Conservation (phyloP, 352 stramenopile species). For the Phytophthora parvispora region DNA sequence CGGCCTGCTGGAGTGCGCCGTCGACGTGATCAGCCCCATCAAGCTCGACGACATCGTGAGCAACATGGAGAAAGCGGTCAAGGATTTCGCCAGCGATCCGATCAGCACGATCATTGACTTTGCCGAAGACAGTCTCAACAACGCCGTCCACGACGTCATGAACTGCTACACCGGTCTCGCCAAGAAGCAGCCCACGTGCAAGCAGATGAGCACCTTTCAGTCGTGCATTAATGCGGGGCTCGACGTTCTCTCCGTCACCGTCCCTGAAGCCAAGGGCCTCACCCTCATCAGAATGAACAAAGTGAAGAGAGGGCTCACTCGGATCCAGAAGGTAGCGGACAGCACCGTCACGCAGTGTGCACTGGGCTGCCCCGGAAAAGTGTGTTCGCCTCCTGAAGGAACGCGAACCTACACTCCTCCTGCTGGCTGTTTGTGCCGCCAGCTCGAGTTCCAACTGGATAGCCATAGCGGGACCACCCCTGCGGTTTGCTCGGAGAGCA, state of each 20-base stretch:
- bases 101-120: conserved; percentile 6
- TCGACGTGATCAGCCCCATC: conserved; percentile 2
- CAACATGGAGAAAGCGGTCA: conserved; percentile 1
- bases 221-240: background rate
- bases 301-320: background rate
- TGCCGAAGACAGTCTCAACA: background rate
- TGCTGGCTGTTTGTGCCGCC: background rate
- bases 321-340: conserved; percentile 1
- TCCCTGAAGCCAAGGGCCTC: background rate
- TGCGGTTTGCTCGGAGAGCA: background rate
- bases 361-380: background rate
- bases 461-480: background rate
- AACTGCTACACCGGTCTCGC: conserved; percentile 2
- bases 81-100: background rate
- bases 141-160: background rate
- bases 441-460: background rate
- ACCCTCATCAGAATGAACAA: background rate
- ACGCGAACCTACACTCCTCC: background rate
- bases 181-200: conserved; percentile 3
- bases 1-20: conserved; percentile 1
- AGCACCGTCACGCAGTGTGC: background rate
- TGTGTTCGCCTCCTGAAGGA: background rate
- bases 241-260: background rate
- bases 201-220: conserved; percentile 5
- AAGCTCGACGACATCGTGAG: conserved; percentile 1